Conservation (phyloP, 2,329 filamentous ascomycete genomes). For the Stagonosporopsis vannaccii region DNA sequence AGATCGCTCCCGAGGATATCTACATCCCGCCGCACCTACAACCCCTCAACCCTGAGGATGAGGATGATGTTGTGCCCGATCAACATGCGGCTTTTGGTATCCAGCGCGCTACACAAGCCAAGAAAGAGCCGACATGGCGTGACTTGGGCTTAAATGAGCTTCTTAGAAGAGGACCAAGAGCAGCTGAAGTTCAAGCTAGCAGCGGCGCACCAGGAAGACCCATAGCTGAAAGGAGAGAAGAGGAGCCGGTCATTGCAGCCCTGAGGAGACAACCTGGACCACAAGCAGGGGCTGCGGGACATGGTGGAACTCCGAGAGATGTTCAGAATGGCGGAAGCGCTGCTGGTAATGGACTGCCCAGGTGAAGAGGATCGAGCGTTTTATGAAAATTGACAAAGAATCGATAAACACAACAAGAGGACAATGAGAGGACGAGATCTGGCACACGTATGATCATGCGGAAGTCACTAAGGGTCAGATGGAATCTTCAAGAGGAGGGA, state of each 20-base stretch:
- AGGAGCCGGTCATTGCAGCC: slow-evolving; percentile 41
- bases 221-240: slow-evolving; percentile 17
- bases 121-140: slow-evolving; percentile 77
- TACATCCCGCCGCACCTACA: slow-evolving; percentile 82
- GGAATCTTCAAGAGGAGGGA: neutral
- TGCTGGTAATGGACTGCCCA: slow-evolving; percentile 44
- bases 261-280: slow-evolving; percentile 43
- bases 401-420: neutral
- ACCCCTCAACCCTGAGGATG: slow-evolving; percentile 85
- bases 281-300: slow-evolving; percentile 20
- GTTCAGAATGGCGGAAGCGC: slow-evolving; percentile 25
- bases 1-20: slow-evolving; percentile 69
- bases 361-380: slow-evolving; percentile 21
- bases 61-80: slow-evolving; percentile 87
- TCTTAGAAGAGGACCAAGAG: slow-evolving; percentile 67
- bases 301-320: slow-evolving; percentile 16
- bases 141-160: slow-evolving; percentile 77
- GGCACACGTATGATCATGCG: neutral
- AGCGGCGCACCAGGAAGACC: slow-evolving; percentile 17
- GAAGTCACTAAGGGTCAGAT: neutral
- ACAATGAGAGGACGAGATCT: neutral
- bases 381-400: neutral
- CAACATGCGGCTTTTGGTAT: slow-evolving; percentile 90
- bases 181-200: slow-evolving; percentile 11
- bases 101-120: slow-evolving; percentile 76